These are phyloP conservation scores for Colletotrichum echinochloae DNA, from an alignment of 2,329 filamentous ascomycete species.

Conservation along the genomic window DNA sequence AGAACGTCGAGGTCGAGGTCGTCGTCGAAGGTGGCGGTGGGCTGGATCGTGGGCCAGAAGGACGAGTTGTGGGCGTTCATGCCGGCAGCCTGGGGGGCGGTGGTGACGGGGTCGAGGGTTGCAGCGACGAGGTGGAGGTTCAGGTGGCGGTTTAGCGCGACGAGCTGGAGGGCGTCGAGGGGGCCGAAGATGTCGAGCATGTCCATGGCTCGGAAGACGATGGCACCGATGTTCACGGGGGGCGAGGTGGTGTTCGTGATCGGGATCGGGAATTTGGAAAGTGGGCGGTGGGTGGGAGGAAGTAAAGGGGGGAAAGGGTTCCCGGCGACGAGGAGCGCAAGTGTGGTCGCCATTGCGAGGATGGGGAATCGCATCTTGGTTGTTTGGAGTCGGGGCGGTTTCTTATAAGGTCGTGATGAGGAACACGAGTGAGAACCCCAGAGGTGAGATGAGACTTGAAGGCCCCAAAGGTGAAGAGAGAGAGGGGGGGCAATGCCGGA, in stretches of 20 bases:
- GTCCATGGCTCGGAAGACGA: conserved; percentile 42
- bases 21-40: conserved; percentile 65
- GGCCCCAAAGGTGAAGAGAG: neutral
- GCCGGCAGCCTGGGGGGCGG: conserved; percentile 44
- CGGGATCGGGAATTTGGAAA: neutral
- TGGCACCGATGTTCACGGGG: conserved; percentile 39
- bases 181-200: conserved; percentile 44
- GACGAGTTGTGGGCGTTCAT: conserved; percentile 51
- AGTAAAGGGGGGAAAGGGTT: neutral
- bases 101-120: conserved; percentile 56
- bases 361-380: conserved; percentile 18
- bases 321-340: conserved; percentile 3
- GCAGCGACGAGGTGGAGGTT: conserved; percentile 57
- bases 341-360: neutral
- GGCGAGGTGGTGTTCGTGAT: neutral
- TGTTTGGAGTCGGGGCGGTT: neutral
- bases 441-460: neutral
- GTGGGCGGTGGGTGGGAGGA: neutral
- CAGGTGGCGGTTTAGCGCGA: conserved; percentile 43
- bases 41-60: conserved; percentile 52
- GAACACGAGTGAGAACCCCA: neutral
- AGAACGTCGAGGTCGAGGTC: conserved; percentile 71
- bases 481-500: neutral
- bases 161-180: conserved; percentile 42
- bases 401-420: neutral